phyloP scores from a whole-genome alignment of 2,329 filamentous ascomycete species.

The Cladobotryum protrusum region DNA sequence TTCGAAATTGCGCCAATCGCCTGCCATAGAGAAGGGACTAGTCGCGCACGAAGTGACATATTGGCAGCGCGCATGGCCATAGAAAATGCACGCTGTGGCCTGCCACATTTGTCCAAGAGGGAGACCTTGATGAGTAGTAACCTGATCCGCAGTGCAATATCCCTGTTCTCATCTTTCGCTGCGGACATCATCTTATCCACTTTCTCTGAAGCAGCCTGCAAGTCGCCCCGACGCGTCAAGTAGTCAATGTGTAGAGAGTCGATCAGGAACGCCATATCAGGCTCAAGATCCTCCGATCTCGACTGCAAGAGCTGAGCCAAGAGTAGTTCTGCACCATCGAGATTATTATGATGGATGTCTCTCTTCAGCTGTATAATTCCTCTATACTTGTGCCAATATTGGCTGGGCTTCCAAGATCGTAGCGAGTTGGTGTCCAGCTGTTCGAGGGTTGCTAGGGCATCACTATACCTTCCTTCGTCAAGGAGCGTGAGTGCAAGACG shows the following conservation, averaged over 20 bases:
- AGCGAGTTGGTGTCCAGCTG: conserved; percentile 52
- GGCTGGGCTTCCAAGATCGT: conserved; percentile 69
- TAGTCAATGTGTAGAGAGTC: conserved; percentile 48
- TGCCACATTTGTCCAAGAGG: conserved; percentile 61
- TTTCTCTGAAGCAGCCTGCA: conserved; percentile 42
- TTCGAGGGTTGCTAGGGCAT: conserved; percentile 46
- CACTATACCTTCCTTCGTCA: conserved; percentile 62
- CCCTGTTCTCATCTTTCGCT: conserved; percentile 39
- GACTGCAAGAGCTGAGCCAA: conserved; percentile 49
- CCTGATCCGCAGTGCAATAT: conserved; percentile 60
- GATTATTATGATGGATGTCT: conserved; percentile 51
- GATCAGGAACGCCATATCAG: conserved; percentile 45
- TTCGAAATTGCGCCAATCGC: conserved; percentile 60
- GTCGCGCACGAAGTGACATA: conserved; percentile 62
- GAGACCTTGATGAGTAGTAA: conserved; percentile 68
- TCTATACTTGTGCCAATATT: conserved; percentile 63
- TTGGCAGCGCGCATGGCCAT: conserved; percentile 68
- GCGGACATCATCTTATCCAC: conserved; percentile 39
- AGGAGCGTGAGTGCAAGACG: conserved; percentile 57
- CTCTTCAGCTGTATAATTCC: conserved; percentile 59
- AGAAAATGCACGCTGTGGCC: conserved; percentile 69
- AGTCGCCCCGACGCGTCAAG: conserved; percentile 41
- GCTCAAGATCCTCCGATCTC: conserved; percentile 44
- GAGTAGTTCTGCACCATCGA: conserved; percentile 45
- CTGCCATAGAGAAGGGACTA: conserved; percentile 67